These are phyloP conservation scores for Penicillium cataractarum DNA, from an alignment of 495 filamentous ascomycete species.

Conservation along the genomic window DNA sequence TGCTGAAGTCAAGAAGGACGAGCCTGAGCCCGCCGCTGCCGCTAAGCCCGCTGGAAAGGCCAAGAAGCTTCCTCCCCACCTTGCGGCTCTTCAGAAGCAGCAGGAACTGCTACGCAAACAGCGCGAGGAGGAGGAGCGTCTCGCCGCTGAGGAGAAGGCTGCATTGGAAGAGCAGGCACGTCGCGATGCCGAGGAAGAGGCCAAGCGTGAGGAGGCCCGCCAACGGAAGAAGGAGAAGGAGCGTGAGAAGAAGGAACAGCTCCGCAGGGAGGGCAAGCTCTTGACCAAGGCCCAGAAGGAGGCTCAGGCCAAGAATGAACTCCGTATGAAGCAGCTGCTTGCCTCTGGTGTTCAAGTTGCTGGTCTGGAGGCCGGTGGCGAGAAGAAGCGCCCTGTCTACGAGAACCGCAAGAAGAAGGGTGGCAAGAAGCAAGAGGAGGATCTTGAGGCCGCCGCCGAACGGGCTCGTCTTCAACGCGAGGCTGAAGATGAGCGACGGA, in stretches of 20 bases:
- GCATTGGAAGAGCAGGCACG: conserved; percentile 71
- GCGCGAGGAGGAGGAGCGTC: conserved; percentile 74
- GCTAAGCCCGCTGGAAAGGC: conserved; percentile 61
- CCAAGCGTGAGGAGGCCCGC: conserved; percentile 71
- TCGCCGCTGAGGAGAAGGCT: conserved; percentile 73
- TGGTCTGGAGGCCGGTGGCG: conserved; percentile 64
- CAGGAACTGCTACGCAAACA: conserved; percentile 77
- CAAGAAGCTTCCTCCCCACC: conserved; percentile 81
- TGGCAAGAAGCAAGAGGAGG: conserved; percentile 72
- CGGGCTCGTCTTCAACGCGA: conserved; percentile 63
- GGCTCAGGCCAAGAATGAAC: conserved; percentile 77
- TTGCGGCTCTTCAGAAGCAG: conserved; percentile 85
- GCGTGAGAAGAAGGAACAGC: conserved; percentile 91
- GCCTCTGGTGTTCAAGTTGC: conserved; percentile 79
- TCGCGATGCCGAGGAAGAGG: conserved; percentile 73
- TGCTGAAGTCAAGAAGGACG: conserved; percentile 46
- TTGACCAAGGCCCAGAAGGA: conserved; percentile 93
- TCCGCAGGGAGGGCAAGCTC: conserved; percentile 94
- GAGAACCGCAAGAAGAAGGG: conserved; percentile 78
- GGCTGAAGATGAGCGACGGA: conserved; percentile 71
- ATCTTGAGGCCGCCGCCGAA: conserved; percentile 64
- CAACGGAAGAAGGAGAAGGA: conserved; percentile 91
- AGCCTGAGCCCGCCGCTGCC: conserved; percentile 47
- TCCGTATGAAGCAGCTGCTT: conserved; percentile 93
- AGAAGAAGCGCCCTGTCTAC: conserved; percentile 76